Evolutionary conservation across 1,139 yeast genomes (phyloP).

Genomic region (Protomyces arabidopsidicola): DNA sequence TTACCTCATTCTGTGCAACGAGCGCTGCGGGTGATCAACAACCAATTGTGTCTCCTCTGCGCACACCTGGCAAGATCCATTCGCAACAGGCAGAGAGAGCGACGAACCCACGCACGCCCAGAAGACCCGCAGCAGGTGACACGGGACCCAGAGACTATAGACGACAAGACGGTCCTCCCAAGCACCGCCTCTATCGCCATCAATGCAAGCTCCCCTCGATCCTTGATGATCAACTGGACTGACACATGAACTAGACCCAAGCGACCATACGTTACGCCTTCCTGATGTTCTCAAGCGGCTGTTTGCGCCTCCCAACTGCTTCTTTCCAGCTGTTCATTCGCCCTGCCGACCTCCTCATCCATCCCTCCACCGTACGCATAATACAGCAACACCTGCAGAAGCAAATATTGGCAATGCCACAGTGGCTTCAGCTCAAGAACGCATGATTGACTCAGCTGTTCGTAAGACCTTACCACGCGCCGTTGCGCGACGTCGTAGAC

Average conservation of each 20-base stretch:
- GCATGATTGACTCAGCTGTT: neutral
- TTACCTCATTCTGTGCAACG: neutral
- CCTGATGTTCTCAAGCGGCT: conserved; percentile 19
- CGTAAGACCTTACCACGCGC: neutral
- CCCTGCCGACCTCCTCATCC: neutral
- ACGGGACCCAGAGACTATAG: no score
- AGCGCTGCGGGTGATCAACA: neutral
- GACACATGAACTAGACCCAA: neutral
- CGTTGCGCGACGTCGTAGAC: neutral
- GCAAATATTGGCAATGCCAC: neutral
- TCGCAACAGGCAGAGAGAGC: no score
- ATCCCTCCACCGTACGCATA: neutral
- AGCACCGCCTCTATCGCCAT: neutral
- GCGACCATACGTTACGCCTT: conserved; percentile 3
- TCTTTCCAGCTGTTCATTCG: conserved; percentile 4
- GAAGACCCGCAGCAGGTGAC: neutral
- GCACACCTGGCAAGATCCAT: no score
- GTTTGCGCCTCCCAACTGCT: conserved; percentile 21
- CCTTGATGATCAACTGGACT: no score
- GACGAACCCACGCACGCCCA: neutral
- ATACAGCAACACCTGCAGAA: neutral
- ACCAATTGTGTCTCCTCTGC: no score
- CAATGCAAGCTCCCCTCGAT: neutral
- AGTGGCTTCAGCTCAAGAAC: neutral
- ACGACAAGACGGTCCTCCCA: neutral